phyloP scores from a whole-genome alignment of 108 stramenopile species.

The Pseudonitzschia pungens region DNA sequence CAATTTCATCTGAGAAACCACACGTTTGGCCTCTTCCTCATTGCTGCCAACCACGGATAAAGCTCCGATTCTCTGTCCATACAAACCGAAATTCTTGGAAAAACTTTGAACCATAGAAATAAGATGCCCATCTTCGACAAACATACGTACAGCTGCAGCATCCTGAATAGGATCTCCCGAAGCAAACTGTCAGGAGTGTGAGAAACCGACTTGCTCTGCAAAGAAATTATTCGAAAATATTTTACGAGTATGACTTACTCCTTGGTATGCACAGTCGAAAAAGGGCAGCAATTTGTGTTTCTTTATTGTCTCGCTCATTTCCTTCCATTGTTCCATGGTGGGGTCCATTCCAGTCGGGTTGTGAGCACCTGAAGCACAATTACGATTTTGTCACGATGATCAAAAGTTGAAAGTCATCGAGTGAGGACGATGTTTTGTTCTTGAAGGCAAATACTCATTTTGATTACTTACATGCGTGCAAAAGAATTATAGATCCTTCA shows the following conservation, averaged over 20 bases:
- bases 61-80: constrained; percentile 96
- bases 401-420: background rate
- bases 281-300: constrained; percentile 82
- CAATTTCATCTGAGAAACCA: constrained; percentile 93
- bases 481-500: constrained; percentile 81
- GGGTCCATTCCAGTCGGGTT: constrained; percentile 99
- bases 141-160: constrained; percentile 92
- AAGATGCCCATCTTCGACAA: constrained; percentile 95
- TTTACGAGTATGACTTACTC: constrained; percentile 56
- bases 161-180: constrained; percentile 93
- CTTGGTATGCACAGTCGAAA: constrained; percentile 92
- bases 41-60: constrained; percentile 87
- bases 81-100: constrained; percentile 99
- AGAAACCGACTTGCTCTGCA: constrained; percentile 46
- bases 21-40: constrained; percentile 90
- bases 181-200: constrained; percentile 91
- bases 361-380: constrained; percentile 63
- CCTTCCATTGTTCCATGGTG: constrained; percentile 93
- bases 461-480: constrained; percentile 88
- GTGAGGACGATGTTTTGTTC: background rate
- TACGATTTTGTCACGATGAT: background rate
- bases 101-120: constrained; percentile 95
- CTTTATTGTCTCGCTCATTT: constrained; percentile 84
- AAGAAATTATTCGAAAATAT: constrained; percentile 83
- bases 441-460: background rate